Evolutionary conservation across 2,329 filamentous ascomycete species (phyloP).

Genomic region (Didymella segeticola): DNA sequence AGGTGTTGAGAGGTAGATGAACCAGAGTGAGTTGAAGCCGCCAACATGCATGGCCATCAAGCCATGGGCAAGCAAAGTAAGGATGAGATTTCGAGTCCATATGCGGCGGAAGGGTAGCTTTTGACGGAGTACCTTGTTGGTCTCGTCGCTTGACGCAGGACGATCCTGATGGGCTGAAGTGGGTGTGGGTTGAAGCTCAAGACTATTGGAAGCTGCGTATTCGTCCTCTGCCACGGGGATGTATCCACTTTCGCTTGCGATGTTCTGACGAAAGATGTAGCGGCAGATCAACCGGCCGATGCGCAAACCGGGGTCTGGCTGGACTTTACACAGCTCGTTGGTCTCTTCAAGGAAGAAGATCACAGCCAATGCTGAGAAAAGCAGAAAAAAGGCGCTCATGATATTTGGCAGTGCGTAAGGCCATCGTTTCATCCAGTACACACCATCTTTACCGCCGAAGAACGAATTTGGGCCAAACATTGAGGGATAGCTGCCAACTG

Average conservation of each 20-base stretch:
- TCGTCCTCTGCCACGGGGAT: slow-evolving; percentile 38
- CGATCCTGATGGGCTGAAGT: slow-evolving; percentile 23
- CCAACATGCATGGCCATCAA: slow-evolving; percentile 57
- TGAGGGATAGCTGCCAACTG: slow-evolving; percentile 65
- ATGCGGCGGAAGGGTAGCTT: slow-evolving; percentile 56
- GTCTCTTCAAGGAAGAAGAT: slow-evolving; percentile 72
- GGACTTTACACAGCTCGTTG: slow-evolving; percentile 50
- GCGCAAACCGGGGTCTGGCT: slow-evolving; percentile 50
- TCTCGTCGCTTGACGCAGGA: slow-evolving; percentile 18
- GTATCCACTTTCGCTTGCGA: slow-evolving; percentile 38
- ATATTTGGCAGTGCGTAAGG: slow-evolving; percentile 75
- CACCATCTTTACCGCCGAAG: slow-evolving; percentile 64
- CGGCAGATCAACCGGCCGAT: slow-evolving; percentile 49
- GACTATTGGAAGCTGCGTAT: slow-evolving; percentile 27
- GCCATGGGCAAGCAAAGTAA: slow-evolving; percentile 54
- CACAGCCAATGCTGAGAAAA: slow-evolving; percentile 61
- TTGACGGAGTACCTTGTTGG: slow-evolving; percentile 20
- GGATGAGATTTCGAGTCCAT: slow-evolving; percentile 55
- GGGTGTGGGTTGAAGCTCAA: slow-evolving; percentile 43
- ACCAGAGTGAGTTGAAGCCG: slow-evolving; percentile 59
- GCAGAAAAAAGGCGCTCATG: slow-evolving; percentile 67
- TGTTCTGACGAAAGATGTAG: slow-evolving; percentile 39
- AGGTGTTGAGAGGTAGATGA: slow-evolving; percentile 57
- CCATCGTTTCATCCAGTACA: slow-evolving; percentile 69
- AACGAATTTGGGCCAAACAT: slow-evolving; percentile 67